Evolutionary conservation across 75 land plant genomes (phyloP), one percentile per base, ranked within the genome.

Genomic region (Selaginella tamariscina): DNA sequence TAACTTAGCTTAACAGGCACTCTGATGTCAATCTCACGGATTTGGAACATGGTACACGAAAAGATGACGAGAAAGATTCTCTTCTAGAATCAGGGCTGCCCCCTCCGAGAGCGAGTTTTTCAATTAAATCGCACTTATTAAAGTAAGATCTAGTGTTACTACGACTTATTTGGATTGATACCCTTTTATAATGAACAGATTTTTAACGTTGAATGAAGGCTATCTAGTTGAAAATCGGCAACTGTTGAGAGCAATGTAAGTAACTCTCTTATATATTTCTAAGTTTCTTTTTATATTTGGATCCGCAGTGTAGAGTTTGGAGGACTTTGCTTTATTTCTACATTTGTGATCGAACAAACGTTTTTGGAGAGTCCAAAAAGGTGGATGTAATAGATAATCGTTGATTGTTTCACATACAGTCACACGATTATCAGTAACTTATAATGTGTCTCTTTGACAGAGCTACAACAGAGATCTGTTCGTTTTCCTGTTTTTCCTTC

Each of bases 401-500:
- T 74, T 0, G 54, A 1, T 32, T 32, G 28, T 15, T 74, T 55
- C 30, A 20, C 18, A 33, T 33, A 15, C 20, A 24, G 2, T 32
- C 1, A 11, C 11, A 29, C 15, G 8, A 9, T 1, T 39, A 8
- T 67, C 32, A 27, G 31, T 31, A 31, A 5, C 67, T 72, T 33
- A 29, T 31, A 68, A 33, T 73, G 33, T 59, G 68, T 67, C 32
- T 60, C 32, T 78, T 44, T 77, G 77, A 15, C 96, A 94, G 99
- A 86, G 56, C 54, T 95, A 90, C 75, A 84, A 74, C 73, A 79
- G 99, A 31, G 99, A 95, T 68, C 84, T 95, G 54, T 95, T 95
- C 73, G 70, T 95, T 30, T 95, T 95, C 65, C 82, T 95, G 70
- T 95, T 90, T 71, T 59, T 81, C 20, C 87, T 90, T 62, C 75